phyloP scores from a whole-genome alignment of 2,329 filamentous ascomycete species.

The Fusarium metavorans region DNA sequence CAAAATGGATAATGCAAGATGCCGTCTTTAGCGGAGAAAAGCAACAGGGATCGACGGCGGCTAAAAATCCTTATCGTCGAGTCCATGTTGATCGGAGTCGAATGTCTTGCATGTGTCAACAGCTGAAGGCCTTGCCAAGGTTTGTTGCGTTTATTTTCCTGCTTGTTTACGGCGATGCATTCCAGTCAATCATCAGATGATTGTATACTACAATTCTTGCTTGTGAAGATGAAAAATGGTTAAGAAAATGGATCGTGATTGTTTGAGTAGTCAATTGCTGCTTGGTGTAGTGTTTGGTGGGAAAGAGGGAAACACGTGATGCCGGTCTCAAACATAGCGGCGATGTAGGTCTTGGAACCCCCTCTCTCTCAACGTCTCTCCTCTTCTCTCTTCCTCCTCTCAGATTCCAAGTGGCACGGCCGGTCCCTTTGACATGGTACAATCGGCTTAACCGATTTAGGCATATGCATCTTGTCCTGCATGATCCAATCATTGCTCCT shows the following conservation, averaged over 20 bases:
- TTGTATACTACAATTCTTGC: background rate
- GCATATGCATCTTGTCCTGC: background rate
- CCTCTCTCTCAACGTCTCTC: background rate
- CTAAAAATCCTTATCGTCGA: background rate
- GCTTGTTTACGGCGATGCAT: background rate
- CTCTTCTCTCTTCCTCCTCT: background rate
- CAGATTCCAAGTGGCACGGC: background rate
- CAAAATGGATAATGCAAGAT: background rate
- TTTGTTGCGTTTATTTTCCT: background rate
- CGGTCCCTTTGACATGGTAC: background rate
- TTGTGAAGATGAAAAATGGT: background rate
- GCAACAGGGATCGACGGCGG: background rate
- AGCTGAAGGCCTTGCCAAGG: background rate
- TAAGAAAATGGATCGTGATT: background rate
- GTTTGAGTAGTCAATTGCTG: background rate
- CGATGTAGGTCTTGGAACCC: background rate
- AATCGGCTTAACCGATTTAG: background rate
- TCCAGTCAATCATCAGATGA: background rate
- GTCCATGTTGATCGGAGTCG: background rate
- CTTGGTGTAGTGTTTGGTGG: background rate
- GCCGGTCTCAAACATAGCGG: background rate
- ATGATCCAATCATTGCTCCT: slow-evolving; percentile 11
- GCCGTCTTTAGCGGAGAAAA: background rate
- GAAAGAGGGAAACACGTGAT: background rate
- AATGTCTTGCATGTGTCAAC: background rate